Evolutionary conservation across 805 yeast species (phyloP).

Genomic region (Barnettozyma populi): DNA sequence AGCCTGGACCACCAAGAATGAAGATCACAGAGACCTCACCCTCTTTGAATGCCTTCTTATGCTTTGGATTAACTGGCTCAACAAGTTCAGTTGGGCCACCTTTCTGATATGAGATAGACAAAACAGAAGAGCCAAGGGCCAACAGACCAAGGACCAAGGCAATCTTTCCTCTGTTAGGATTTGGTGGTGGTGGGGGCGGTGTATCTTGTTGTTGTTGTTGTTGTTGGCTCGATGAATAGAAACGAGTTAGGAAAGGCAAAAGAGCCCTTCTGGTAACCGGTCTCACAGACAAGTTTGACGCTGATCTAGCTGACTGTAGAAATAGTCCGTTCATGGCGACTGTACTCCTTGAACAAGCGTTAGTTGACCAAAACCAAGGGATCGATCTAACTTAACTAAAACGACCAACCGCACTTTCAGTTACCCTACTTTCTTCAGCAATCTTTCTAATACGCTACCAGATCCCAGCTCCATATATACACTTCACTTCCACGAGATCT

Average conservation of each 20-base stretch:
- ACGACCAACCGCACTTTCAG: neutral
- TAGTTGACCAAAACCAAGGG: neutral
- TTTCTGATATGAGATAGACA: conserved; percentile 38
- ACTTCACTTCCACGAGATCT: too few species aligned
- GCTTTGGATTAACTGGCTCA: conserved; percentile 27
- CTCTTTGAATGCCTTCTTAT: conserved; percentile 44
- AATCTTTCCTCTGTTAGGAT: conserved; percentile 25
- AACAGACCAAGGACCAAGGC: conserved; percentile 36
- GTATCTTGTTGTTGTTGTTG: conserved; percentile 2
- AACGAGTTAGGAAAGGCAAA: neutral
- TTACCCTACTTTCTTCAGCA: neutral
- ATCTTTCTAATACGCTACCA: too few species aligned
- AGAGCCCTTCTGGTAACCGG: neutral
- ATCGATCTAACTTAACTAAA: neutral
- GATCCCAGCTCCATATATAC: too few species aligned
- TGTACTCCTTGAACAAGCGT: neutral
- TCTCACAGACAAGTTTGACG: neutral
- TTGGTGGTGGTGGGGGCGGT: too few species aligned
- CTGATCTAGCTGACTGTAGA: neutral
- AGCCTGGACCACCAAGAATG: conserved; percentile 96
- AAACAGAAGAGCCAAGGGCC: conserved; percentile 45
- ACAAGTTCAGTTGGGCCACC: conserved; percentile 39
- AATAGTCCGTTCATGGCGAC: conserved; percentile 1
- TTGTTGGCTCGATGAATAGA: neutral
- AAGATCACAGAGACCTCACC: conserved; percentile 76